Conservation (phyloP, 768 basidiomycete species). For the Tylopilus subfusipes region DNA sequence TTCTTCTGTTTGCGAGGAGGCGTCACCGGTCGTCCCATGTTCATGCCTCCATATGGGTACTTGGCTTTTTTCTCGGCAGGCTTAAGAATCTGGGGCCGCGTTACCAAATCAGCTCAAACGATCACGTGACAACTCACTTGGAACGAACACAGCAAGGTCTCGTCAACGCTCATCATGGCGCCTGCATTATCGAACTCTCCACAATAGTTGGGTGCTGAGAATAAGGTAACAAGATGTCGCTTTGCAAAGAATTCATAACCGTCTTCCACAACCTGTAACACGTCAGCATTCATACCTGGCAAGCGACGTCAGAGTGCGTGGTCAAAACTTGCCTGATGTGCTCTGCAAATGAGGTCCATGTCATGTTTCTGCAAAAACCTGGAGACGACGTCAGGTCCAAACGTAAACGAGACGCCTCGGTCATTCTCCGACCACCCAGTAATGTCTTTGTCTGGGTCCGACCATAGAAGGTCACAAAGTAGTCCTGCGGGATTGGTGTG, state of each 20-base stretch:
- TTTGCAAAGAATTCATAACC: conserved; percentile 99
- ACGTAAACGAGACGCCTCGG: conserved; percentile 97
- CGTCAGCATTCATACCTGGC: background rate
- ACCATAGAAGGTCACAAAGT: conserved; percentile 96
- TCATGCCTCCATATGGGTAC: conserved; percentile 84
- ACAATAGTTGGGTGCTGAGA: conserved; percentile 94
- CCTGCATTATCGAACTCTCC: conserved; percentile 99
- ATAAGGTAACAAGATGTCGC: conserved; percentile 92
- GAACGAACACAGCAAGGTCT: conserved; percentile 96
- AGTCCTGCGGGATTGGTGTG: conserved; percentile 51
- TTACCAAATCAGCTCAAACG: background rate
- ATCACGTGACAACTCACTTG: conserved; percentile 55
- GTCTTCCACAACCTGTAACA: conserved; percentile 86
- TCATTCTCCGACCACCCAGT: conserved; percentile 99
- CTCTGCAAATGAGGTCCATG: conserved; percentile 98
- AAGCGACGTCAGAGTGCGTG: background rate
- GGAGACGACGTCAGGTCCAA: conserved; percentile 96
- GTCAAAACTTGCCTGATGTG: conserved; percentile 76
- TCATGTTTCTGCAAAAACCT: conserved; percentile 99
- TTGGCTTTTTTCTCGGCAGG: conserved; percentile 99
- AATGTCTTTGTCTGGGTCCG: conserved; percentile 99
- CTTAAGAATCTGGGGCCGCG: conserved; percentile 76
- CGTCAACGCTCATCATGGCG: conserved; percentile 99
- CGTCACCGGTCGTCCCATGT: conserved; percentile 85
- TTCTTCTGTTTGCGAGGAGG: conserved; percentile 98